phyloP scores from a whole-genome alignment of 2,329 filamentous ascomycete species.

The Claviceps digitariae region DNA sequence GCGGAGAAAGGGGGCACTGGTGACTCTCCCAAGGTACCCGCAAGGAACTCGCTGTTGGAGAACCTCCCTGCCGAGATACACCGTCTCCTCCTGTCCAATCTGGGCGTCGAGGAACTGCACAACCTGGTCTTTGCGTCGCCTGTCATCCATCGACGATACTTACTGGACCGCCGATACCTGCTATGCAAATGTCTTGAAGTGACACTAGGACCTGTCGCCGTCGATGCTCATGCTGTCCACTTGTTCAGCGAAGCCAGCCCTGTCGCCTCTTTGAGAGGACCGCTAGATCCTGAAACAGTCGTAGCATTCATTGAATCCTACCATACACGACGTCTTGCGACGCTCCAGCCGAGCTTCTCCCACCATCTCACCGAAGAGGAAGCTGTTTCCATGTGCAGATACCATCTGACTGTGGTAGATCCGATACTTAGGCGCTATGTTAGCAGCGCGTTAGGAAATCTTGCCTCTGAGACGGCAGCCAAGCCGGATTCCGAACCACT shows the following conservation, averaged over 20 bases:
- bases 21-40: not conserved
- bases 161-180: constrained; percentile 4
- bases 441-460: not conserved
- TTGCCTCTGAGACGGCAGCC: not conserved
- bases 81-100: constrained; percentile 4
- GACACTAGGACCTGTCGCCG: not conserved
- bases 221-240: constrained; percentile 5
- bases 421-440: constrained; percentile 1
- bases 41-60: not conserved
- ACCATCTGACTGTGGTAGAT: not conserved
- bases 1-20: too few relatives aligned
- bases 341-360: not conserved
- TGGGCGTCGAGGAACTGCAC: constrained; percentile 3
- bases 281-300: not conserved
- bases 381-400: constrained; percentile 1
- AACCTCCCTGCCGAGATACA: constrained; percentile 4
- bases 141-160: constrained; percentile 6
- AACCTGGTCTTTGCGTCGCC: constrained; percentile 6
- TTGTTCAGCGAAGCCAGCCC: not conserved
- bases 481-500: not conserved
- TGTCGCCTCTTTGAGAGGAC: too few relatives aligned
- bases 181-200: constrained; percentile 3
- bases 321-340: not conserved
- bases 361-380: not conserved
- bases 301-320: not conserved